Evolutionary conservation across 2,329 filamentous ascomycete species (phyloP).

Genomic region (Davidsoniella eucalypti): DNA sequence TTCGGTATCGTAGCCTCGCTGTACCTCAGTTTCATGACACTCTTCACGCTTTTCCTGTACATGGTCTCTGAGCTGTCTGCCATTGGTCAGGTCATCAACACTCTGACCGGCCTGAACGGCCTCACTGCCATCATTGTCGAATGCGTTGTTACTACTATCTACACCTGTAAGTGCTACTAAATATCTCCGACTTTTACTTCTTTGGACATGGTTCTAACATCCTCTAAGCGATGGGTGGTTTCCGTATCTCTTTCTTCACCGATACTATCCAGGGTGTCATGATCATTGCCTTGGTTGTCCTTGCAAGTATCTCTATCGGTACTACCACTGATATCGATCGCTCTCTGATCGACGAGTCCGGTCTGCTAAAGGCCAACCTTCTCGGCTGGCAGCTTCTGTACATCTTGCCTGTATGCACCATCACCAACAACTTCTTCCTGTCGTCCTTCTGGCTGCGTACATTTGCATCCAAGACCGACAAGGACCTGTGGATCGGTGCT

Average conservation of each 20-base stretch:
- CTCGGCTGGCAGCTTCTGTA: conserved; percentile 77
- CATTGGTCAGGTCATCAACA: conserved; percentile 59
- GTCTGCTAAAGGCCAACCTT: conserved; percentile 49
- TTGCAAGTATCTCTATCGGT: conserved; percentile 64
- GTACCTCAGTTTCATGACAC: conserved; percentile 60
- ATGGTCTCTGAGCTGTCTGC: conserved; percentile 76
- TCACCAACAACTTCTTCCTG: conserved; percentile 78
- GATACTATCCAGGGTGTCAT: conserved; percentile 69
- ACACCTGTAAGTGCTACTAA: conserved; percentile 45
- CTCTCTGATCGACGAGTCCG: conserved; percentile 49
- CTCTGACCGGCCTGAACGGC: conserved; percentile 57
- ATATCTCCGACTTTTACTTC: not conserved
- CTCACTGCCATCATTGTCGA: conserved; percentile 64
- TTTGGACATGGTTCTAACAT: not conserved
- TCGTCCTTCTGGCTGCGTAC: conserved; percentile 74
- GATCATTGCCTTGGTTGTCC: conserved; percentile 58
- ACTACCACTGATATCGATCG: conserved; percentile 57
- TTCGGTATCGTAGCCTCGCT: conserved; percentile 54
- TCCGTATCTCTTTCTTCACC: conserved; percentile 70
- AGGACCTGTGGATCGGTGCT: conserved; percentile 59
- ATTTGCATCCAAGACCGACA: conserved; percentile 65
- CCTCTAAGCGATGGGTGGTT: conserved; percentile 57
- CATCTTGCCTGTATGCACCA: conserved; percentile 63
- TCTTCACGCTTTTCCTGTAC: conserved; percentile 71
- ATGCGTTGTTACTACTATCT: conserved; percentile 62